These are phyloP conservation scores for Ambrosia artemisiifolia DNA, from an alignment of 129 eudicot species.

Conservation along the genomic window DNA sequence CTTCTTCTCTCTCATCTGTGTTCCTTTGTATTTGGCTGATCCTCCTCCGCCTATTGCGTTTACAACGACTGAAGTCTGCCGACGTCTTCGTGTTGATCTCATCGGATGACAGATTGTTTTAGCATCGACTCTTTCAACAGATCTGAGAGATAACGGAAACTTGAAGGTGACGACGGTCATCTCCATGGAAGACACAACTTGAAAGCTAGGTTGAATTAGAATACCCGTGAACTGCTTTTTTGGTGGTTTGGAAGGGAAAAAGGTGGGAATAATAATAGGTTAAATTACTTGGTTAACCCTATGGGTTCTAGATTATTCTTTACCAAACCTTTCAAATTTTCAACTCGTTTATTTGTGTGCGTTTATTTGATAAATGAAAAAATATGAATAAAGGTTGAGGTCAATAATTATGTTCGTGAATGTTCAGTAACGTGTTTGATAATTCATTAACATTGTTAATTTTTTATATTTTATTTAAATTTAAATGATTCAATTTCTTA, in stretches of 20 bases:
- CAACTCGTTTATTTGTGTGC: too few relatives aligned
- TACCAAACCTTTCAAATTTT: background rate
- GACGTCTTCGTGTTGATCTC: background rate
- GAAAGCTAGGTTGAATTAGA: too few relatives aligned
- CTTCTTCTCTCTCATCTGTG: conserved; percentile 48
- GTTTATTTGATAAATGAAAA: too few relatives aligned
- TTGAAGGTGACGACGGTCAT: background rate
- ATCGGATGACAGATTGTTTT: conserved; percentile 15
- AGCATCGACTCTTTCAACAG: background rate
- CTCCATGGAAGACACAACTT: conserved; percentile 2
- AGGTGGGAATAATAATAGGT: background rate
- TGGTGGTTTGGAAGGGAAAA: conserved; percentile 1
- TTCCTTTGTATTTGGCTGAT: conserved; percentile 45
- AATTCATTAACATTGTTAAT: too few relatives aligned
- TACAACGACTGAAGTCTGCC: background rate
- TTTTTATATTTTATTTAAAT: too few relatives aligned
- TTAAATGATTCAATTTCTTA: too few relatives aligned
- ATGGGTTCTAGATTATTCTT: conserved; percentile 14
- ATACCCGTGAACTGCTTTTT: conserved; percentile 1
- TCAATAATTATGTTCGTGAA: too few relatives aligned
- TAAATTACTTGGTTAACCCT: conserved; percentile 6
- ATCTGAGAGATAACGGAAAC: conserved; percentile 12
- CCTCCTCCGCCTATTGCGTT: conserved; percentile 20
- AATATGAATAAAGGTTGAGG: too few relatives aligned
- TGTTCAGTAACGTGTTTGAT: too few relatives aligned